A percentile compares a stretch with the other conserved stretches of the same genome.
Conservation (phyloP, 2,329 filamentous ascomycete species). For the Xylariaceae sp. region DNA sequence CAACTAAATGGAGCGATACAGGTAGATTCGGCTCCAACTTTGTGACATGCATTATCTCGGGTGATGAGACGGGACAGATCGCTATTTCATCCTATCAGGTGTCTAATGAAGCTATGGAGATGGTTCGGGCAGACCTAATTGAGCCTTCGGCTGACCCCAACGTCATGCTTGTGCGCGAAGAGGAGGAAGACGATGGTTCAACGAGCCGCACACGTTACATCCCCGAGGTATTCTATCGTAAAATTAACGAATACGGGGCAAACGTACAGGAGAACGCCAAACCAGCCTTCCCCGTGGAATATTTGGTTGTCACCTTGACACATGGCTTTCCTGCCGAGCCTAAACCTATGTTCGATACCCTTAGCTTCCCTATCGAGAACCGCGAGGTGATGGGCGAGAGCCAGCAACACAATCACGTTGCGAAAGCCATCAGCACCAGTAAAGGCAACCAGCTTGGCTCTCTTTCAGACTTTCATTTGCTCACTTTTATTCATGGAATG, state of each 20-base stretch:
- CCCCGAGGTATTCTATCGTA: slow-evolving; percentile 94
- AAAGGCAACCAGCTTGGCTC: slow-evolving; percentile 64
- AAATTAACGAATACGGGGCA: slow-evolving; percentile 93
- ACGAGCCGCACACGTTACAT: slow-evolving; percentile 82
- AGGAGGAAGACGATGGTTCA: slow-evolving; percentile 80
- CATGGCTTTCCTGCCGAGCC: slow-evolving; percentile 90
- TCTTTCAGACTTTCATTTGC: slow-evolving; percentile 90
- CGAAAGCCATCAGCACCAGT: slow-evolving; percentile 70
- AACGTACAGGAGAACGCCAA: slow-evolving; percentile 98
- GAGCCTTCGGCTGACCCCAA: slow-evolving; percentile 92
- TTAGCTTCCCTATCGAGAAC: slow-evolving; percentile 88
- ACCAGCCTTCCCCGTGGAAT: slow-evolving; percentile 94
- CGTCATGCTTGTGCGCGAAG: slow-evolving; percentile 92
- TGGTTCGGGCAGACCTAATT: slow-evolving; percentile 93
- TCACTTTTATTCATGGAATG: slow-evolving; percentile 84
- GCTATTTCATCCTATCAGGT: slow-evolving; percentile 91
- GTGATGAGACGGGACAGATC: slow-evolving; percentile 87
- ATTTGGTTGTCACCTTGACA: slow-evolving; percentile 92
- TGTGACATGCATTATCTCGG: slow-evolving; percentile 94
- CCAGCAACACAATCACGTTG: slow-evolving; percentile 75
- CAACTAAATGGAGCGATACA: slow-evolving; percentile 96
- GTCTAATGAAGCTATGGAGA: slow-evolving; percentile 94
- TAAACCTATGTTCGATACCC: slow-evolving; percentile 75
- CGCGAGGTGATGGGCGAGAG: slow-evolving; percentile 83
- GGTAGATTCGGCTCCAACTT: slow-evolving; percentile 95